Base-by-base conservation (phyloP, 139 green algal species). In the Chlamydomonas schloesseri region DNA sequence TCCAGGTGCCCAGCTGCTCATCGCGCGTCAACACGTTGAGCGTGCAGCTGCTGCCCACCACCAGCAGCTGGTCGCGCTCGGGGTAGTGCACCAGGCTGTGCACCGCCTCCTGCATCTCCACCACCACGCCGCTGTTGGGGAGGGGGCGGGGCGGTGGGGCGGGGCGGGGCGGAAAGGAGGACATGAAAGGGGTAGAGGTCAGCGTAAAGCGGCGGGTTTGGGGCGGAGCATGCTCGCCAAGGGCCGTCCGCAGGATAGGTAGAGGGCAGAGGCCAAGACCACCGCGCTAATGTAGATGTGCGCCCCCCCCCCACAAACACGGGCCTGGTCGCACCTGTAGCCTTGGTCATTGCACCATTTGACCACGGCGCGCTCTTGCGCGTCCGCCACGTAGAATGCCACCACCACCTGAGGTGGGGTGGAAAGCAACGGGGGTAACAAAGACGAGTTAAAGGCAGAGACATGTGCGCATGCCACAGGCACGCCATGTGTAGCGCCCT, bases 331-430 rank as follows among this genome's bases (percentile, higher is more conserved):
- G 42, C 42, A 50, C 8, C 53, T 88, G 69, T 88, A 87, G 8
- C 91, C 91, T 58, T 90, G 85, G 67, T 91, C 85, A 47, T 93
- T 91, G 26, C 87, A 84, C 88, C 91, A 93, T 65, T 93, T 94
- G 60, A 94, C 26, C 1, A 89, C 77, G 14, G 80, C 81, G 8
- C 53, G 80, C 23, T 86, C 67, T 29, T 11, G 21, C 10, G 20
- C 21, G 34, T 73, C 67, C 1, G 68, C 80, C 67, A 77, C 68
- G 26, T 86, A 86, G 33, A 78, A 86, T 0, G 80, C 47, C 31
- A 86, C 65, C 68, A 84, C 62, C 42, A 84, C 42, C 78, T 84
- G 77, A 18, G 15, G 42, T 29, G 58, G 58, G n/a, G n/a, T n/a
- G n/a, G n/a, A n/a, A n/a, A n/a, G n/a, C n/a, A n/a, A n/a, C n/a